These are phyloP conservation scores for Leishmania tarentolae DNA, from an alignment of 208 protist genomes.

Conservation along the genomic window DNA sequence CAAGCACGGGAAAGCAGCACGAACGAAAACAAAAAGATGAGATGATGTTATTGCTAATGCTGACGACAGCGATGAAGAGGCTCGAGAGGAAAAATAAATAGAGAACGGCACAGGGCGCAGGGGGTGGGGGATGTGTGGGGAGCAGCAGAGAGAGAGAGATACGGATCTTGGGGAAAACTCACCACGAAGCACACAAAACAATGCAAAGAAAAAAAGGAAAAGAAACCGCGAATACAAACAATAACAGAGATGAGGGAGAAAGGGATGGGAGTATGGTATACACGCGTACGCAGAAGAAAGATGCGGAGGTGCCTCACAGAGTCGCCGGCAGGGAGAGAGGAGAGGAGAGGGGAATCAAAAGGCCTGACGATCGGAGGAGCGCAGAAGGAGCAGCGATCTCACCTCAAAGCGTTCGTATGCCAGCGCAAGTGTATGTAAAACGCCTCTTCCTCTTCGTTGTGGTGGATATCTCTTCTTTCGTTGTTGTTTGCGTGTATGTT, in stretches of 20 bases:
- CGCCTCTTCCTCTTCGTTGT: neutral
- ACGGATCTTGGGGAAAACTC: neutral
- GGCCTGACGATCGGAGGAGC: neutral
- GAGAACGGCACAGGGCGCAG: neutral
- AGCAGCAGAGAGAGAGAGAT: neutral
- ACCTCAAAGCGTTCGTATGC: neutral
- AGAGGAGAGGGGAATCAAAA: neutral
- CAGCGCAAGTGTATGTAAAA: neutral
- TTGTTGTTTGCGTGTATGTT: too few relatives aligned
- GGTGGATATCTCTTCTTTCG: neutral
- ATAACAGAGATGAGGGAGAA: neutral
- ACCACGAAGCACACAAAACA: neutral
- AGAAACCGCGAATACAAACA: neutral
- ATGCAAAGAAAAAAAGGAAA: constrained; percentile 5
- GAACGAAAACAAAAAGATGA: neutral
- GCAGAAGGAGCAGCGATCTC: neutral
- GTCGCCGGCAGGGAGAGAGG: neutral
- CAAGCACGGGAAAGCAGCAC: neutral
- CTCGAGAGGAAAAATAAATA: constrained; percentile 1
- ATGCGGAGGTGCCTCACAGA: neutral
- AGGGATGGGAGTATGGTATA: neutral
- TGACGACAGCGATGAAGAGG: neutral
- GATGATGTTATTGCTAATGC: neutral
- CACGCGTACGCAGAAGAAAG: neutral
- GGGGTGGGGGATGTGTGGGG: neutral